Percentiles rank a stretch among this genome's conserved stretches.
Conservation (phyloP, 148 eudicot genomes). For the Chenopodium quinoa region DNA sequence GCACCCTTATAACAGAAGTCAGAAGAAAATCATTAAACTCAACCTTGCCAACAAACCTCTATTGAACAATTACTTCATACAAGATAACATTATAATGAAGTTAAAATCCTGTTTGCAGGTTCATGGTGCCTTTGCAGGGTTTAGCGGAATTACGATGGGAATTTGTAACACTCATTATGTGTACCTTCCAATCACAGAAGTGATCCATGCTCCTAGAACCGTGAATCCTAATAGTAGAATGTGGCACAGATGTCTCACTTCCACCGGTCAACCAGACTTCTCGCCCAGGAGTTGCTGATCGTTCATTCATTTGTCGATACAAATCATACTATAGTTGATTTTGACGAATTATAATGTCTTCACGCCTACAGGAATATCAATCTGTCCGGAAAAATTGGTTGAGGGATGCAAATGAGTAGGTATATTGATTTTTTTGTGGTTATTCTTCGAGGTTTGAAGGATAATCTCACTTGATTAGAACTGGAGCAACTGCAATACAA, state of each 20-base stretch:
- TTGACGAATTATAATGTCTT: background rate
- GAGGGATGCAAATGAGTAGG: background rate
- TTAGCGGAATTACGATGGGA: constrained; percentile 53
- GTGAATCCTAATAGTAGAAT: constrained; percentile 49
- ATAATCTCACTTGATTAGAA: background rate
- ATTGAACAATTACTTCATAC: too few relatives aligned
- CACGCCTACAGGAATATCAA: background rate
- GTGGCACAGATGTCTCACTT: constrained; percentile 59
- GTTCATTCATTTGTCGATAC: background rate
- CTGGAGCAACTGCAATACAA: background rate
- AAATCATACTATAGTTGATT: background rate
- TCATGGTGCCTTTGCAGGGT: constrained; percentile 57
- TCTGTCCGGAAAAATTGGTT: background rate
- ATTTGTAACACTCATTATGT: constrained; percentile 50
- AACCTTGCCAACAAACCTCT: background rate
- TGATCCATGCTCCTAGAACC: constrained; percentile 38
- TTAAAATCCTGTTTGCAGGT: constrained; percentile 30
- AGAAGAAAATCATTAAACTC: background rate
- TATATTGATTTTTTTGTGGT: constrained; percentile 12
- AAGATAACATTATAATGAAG: background rate
- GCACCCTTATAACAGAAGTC: background rate
- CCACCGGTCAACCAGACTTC: constrained; percentile 57
- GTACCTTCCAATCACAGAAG: constrained; percentile 51
- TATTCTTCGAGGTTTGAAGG: background rate
- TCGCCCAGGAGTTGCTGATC: constrained; percentile 30